A percentile compares a stretch with the other conserved stretches of the same genome.
phyloP scores from a whole-genome alignment of 2,329 filamentous ascomycete genomes.

The Neoarthrinium moseri region DNA sequence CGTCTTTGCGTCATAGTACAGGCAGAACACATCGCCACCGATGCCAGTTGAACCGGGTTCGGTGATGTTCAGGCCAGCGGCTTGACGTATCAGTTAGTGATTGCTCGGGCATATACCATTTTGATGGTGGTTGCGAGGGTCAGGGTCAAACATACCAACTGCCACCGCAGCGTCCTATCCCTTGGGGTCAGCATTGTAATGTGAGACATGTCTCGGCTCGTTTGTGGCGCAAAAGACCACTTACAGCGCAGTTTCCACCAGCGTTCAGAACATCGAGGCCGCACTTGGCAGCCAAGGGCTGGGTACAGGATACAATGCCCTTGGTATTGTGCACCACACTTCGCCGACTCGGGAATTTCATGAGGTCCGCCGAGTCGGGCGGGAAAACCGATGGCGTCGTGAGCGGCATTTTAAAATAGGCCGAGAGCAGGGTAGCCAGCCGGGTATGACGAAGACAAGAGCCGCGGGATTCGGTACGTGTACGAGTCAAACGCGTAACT shows the following conservation, averaged over 20 bases:
- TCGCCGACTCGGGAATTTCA: conserved; percentile 72
- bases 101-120: background rate
- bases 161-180: conserved; percentile 85
- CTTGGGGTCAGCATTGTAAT: conserved; percentile 11
- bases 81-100: conserved; percentile 38
- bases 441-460: background rate
- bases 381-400: conserved; percentile 46
- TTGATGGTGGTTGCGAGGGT: background rate
- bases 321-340: conserved; percentile 93
- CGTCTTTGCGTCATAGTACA: conserved; percentile 83
- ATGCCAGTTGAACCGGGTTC: conserved; percentile 93
- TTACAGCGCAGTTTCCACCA: conserved; percentile 89
- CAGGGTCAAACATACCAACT: conserved; percentile 70
- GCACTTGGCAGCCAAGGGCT: conserved; percentile 85
- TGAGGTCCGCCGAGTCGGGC: conserved; percentile 48
- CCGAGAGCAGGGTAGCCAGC: background rate
- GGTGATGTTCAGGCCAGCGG: conserved; percentile 88
- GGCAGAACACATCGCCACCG: conserved; percentile 94
- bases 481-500: too few species aligned
- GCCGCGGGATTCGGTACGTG: background rate
- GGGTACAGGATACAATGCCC: conserved; percentile 86
- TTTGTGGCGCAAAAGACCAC: too few species aligned
- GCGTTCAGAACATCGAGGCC: conserved; percentile 81
- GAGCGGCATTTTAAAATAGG: conserved; percentile 40
- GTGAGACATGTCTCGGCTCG: background rate